Evolutionary conservation across 2,329 filamentous ascomycete genomes (phyloP), one percentile per base, ranked within the genome.

Genomic region (Thermothelomyces thermophilus): DNA sequence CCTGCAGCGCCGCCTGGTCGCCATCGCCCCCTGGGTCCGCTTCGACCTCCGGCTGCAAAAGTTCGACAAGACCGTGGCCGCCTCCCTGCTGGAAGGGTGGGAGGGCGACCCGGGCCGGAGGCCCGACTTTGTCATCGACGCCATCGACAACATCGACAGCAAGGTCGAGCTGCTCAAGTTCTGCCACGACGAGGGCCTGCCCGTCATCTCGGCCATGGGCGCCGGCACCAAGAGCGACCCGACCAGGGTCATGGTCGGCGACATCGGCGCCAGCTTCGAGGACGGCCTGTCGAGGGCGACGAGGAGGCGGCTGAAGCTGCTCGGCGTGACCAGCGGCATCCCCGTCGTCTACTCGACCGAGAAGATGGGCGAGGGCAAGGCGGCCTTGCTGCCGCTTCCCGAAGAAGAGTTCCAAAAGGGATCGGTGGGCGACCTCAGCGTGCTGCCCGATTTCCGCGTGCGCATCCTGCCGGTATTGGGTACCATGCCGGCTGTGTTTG

Each of bases 141-240:
- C 91, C 19, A 98, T 98, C 58, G 93, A 98, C 68, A 97, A 98
- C 64, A 97, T 98, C 55, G 88, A 95, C 45, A 95, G 89, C 47
- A 98, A 98, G 71, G 91, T 98, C 3, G 86, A 84, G 16, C 72
- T 98, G 48, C 74, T 98, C 35, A 83, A 89, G 61, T 95, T 94
- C 70, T 98, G 93, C 69, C 77, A 90, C 64, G 79, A 83, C 53
- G 78, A 89, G 63, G 74, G 77, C 1, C 73, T 97, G 22, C 84
- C 82, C 1, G 89, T 98, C 24, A 90, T 98, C 55, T 93, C 89
- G 14, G 87, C 89, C 28, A 97, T 97, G 90, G 93, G 93, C 1
- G 93, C 93, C 0, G 93, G 90, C 0, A 96, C 89, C 69, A 98
- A 97, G 73, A 91, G 87, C 40, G 82, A 85, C 41, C 82, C 81